Conservation (phyloP, 2,329 filamentous ascomycete species). For the Fusarium denticulatum region DNA sequence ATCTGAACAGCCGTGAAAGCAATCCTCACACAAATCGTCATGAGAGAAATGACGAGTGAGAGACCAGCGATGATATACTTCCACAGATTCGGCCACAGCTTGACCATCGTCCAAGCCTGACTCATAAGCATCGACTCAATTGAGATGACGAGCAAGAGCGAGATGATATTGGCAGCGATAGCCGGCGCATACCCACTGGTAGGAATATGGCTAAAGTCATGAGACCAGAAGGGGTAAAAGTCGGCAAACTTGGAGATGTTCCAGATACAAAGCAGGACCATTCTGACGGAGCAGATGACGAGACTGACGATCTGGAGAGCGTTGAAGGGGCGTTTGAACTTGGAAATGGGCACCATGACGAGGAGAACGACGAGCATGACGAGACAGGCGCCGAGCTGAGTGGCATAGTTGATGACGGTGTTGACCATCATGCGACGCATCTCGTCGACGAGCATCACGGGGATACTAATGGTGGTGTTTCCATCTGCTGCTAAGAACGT, state of each 20-base stretch:
- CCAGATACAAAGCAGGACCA: constrained; percentile 65
- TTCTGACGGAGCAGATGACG: constrained; percentile 67
- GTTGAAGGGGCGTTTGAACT: constrained; percentile 72
- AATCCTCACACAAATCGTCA: constrained; percentile 47
- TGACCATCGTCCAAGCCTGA: constrained; percentile 64
- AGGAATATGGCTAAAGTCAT: constrained; percentile 63
- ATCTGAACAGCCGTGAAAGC: constrained; percentile 52
- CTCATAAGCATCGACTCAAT: constrained; percentile 60
- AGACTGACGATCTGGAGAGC: constrained; percentile 72
- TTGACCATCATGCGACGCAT: constrained; percentile 47
- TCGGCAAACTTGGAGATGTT: constrained; percentile 69
- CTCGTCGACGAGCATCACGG: constrained; percentile 48
- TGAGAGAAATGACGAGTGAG: constrained; percentile 50
- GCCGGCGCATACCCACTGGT: constrained; percentile 48
- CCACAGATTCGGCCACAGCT: constrained; percentile 55
- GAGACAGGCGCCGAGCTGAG: constrained; percentile 75
- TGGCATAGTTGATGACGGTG: constrained; percentile 70
- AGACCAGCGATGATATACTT: constrained; percentile 45
- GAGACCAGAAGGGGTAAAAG: constrained; percentile 68
- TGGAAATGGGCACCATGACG: constrained; percentile 71
- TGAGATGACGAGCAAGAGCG: constrained; percentile 56
- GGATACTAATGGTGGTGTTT: constrained; percentile 44
- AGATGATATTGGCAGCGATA: constrained; percentile 54
- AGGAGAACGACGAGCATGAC: constrained; percentile 73
- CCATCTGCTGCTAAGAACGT: constrained; percentile 49